Conservation (phyloP, 2,329 filamentous ascomycete genomes). For the Elsinoe australis region DNA sequence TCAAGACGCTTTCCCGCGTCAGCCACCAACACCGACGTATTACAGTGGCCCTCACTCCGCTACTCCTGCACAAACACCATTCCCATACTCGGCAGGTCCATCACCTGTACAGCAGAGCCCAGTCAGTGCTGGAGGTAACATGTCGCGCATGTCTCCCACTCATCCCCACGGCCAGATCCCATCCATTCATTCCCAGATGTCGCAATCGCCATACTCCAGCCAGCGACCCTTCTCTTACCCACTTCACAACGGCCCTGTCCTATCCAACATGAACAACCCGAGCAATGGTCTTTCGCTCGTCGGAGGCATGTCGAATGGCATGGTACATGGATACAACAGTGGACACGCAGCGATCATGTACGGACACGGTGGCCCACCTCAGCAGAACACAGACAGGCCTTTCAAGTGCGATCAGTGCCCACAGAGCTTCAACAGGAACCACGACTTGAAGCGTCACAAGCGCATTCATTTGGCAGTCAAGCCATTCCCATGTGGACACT, state of each 20-base stretch:
- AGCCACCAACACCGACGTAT: constrained; percentile 55
- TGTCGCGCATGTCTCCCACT: constrained; percentile 47
- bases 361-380: constrained; percentile 45
- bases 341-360: constrained; percentile 57
- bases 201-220: constrained; percentile 43
- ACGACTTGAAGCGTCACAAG: constrained; percentile 93
- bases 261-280: constrained; percentile 72
- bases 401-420: constrained; percentile 92
- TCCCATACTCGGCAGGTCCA: constrained; percentile 43
- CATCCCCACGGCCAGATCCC: constrained; percentile 38
- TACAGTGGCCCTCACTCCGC: constrained; percentile 50
- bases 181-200: constrained; percentile 41
- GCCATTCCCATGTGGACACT: constrained; percentile 83
- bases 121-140: constrained; percentile 39
- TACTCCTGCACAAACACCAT: constrained; percentile 43
- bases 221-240: constrained; percentile 48
- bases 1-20: constrained; percentile 51
- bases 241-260: constrained; percentile 57
- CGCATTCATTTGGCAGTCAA: constrained; percentile 91
- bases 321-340: constrained; percentile 54
- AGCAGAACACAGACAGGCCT: constrained; percentile 66
- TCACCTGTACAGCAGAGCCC: constrained; percentile 45
- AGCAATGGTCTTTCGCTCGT: constrained; percentile 65
- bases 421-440: constrained; percentile 91
- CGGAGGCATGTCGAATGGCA: constrained; percentile 48